These are phyloP conservation scores for Coemansia sp. DNA, from an alignment of 192 early-diverging fungal species.

Conservation along the genomic window DNA sequence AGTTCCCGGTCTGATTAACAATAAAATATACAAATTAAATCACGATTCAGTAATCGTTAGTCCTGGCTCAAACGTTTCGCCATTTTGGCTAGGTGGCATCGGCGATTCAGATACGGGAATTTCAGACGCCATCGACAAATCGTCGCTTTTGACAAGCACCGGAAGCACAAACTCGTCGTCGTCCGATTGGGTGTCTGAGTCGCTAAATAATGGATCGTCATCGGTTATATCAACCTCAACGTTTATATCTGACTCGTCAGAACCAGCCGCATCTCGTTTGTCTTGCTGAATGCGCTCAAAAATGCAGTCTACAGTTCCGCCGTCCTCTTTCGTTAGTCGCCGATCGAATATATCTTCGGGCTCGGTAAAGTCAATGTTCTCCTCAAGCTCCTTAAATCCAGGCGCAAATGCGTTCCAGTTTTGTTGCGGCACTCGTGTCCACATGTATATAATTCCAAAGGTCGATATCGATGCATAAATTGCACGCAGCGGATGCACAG, in stretches of 20 bases:
- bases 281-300: conserved; percentile 17
- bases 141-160: conserved; percentile 17
- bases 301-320: conserved; percentile 25
- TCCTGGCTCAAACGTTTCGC: too few species aligned
- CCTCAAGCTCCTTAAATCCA: conserved; percentile 88
- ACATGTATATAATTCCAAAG: conserved; percentile 83
- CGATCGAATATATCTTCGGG: conserved; percentile 91
- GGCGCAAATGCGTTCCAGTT: conserved; percentile 95
- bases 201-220: conserved; percentile 50
- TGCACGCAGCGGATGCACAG: conserved; percentile 82
- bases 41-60: too few species aligned
- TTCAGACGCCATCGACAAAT: conserved; percentile 1
- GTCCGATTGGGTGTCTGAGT: conserved; percentile 39
- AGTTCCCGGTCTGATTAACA: too few species aligned
- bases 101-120: too few species aligned
- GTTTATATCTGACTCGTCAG: conserved; percentile 19
- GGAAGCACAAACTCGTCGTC: conserved; percentile 45
- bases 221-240: conserved; percentile 41
- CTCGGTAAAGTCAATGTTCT: conserved; percentile 93
- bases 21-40: too few species aligned
- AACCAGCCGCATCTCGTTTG: background rate
- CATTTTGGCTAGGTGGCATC: too few species aligned
- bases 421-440: conserved; percentile 72
- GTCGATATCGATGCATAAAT: conserved; percentile 79
- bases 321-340: conserved; percentile 10